Evolutionary conservation across 108 stramenopile genomes (phyloP).

Genomic region (Skeletonema potamos): DNA sequence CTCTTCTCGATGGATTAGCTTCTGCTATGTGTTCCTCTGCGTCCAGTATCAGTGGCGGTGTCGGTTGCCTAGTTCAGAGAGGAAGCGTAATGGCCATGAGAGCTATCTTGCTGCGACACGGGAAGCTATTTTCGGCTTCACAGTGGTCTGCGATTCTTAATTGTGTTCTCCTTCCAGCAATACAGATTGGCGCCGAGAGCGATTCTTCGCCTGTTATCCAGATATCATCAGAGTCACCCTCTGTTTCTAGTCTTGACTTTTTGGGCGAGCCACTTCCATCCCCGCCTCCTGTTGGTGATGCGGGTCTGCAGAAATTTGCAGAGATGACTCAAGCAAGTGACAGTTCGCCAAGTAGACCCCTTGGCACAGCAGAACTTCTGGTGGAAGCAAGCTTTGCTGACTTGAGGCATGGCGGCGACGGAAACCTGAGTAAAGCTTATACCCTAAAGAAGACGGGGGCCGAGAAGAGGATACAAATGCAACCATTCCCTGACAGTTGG

Average conservation of each 20-base stretch:
- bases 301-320: slow-evolving; percentile 65
- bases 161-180: slow-evolving; percentile 68
- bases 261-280: slow-evolving; percentile 62
- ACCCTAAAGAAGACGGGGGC: slow-evolving; percentile 63
- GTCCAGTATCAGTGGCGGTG: slow-evolving; percentile 63
- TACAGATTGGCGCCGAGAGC: slow-evolving; percentile 63
- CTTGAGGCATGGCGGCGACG: slow-evolving; percentile 84
- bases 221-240: slow-evolving; percentile 82
- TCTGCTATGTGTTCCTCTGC: slow-evolving; percentile 60
- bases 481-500: slow-evolving; percentile 90
- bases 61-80: slow-evolving; percentile 82
- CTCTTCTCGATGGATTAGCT: slow-evolving; percentile 83
- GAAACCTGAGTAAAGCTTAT: slow-evolving; percentile 75
- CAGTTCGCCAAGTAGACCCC: slow-evolving; percentile 56
- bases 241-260: slow-evolving; percentile 81
- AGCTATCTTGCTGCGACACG: slow-evolving; percentile 85
- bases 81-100: slow-evolving; percentile 80
- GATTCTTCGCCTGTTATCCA: slow-evolving; percentile 65
- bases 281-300: slow-evolving; percentile 72
- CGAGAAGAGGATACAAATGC: slow-evolving; percentile 36
- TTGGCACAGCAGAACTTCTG: slow-evolving; percentile 79
- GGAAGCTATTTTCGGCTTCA: slow-evolving; percentile 55
- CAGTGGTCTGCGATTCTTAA: slow-evolving; percentile 66
- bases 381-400: slow-evolving; percentile 89
- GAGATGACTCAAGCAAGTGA: slow-evolving; percentile 56